phyloP scores from a whole-genome alignment of 305 asterid species.

The Solanum hybrid region DNA sequence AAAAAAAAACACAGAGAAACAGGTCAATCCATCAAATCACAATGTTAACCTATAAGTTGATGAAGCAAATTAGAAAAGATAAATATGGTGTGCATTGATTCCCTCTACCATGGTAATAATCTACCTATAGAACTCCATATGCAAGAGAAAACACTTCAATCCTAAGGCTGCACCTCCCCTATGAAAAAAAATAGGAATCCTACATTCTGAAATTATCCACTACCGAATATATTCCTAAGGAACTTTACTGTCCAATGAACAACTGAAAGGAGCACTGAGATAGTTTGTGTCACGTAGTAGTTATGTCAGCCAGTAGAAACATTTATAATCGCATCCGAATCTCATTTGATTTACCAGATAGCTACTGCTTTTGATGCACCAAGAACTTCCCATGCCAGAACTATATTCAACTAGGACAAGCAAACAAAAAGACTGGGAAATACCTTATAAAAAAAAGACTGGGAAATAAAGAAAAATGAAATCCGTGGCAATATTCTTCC shows the following conservation, averaged over 20 bases:
- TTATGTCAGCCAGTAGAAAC: not conserved
- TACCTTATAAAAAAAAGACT: not conserved
- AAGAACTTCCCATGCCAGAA: not conserved
- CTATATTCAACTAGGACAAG: not conserved
- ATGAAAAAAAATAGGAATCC: not conserved
- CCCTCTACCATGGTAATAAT: not conserved
- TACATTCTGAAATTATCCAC: not conserved
- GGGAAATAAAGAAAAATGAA: constrained; percentile 6
- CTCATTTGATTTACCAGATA: not conserved
- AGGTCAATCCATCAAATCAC: not conserved
- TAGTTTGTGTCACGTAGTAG: not conserved
- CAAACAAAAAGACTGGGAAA: constrained; percentile 5
- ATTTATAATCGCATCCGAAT: not conserved
- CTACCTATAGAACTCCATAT: constrained; percentile 2
- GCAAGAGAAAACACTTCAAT: not conserved
- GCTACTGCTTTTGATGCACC: not conserved
- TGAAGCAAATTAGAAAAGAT: not conserved
- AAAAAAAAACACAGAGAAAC: not conserved
- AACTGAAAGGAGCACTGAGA: not conserved
- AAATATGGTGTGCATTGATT: not conserved
- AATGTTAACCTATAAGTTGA: not conserved
- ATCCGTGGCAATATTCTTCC: not conserved
- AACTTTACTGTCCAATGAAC: not conserved
- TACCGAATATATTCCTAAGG: not conserved
- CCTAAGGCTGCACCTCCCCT: not conserved